Evolutionary conservation across 2,329 filamentous ascomycete species (phyloP).

Genomic region (Conoideocrella luteorostrata): DNA sequence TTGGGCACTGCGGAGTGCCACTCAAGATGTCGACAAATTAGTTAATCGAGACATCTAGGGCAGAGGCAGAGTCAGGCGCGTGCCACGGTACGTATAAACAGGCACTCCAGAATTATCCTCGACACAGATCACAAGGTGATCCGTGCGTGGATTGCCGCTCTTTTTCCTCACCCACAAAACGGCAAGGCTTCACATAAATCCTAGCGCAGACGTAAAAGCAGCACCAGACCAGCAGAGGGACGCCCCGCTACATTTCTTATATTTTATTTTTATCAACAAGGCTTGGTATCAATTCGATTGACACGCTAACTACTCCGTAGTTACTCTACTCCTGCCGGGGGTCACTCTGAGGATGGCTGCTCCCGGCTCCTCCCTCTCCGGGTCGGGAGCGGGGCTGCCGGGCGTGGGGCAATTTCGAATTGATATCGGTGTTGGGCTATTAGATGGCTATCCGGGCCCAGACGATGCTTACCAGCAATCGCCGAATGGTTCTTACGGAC

Average conservation of each 20-base stretch:
- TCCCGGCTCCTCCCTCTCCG: conserved; percentile 2
- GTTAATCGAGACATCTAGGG: too few species aligned
- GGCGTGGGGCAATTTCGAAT: conserved; percentile 10
- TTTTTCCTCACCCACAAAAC: background rate
- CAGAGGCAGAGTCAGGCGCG: too few species aligned
- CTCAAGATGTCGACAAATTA: too few species aligned
- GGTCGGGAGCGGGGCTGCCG: conserved; percentile 7
- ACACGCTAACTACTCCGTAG: too few species aligned
- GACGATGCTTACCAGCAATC: background rate
- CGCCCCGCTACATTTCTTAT: background rate
- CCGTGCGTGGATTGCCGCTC: conserved; percentile 7
- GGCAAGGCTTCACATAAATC: background rate
- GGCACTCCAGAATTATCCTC: background rate
- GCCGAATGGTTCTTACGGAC: background rate
- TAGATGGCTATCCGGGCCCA: conserved; percentile 1
- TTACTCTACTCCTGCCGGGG: too few species aligned
- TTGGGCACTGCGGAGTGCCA: too few species aligned
- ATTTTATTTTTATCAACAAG: too few species aligned
- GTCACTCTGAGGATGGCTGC: too few species aligned
- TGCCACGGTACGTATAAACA: too few species aligned
- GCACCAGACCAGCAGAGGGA: conserved; percentile 2
- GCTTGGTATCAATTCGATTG: too few species aligned
- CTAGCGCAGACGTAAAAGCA: conserved; percentile 7
- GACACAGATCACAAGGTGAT: background rate
- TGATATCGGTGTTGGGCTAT: conserved; percentile 6